Conservation (phyloP, 805 yeast species). For the Kregervanrija delftensis region DNA sequence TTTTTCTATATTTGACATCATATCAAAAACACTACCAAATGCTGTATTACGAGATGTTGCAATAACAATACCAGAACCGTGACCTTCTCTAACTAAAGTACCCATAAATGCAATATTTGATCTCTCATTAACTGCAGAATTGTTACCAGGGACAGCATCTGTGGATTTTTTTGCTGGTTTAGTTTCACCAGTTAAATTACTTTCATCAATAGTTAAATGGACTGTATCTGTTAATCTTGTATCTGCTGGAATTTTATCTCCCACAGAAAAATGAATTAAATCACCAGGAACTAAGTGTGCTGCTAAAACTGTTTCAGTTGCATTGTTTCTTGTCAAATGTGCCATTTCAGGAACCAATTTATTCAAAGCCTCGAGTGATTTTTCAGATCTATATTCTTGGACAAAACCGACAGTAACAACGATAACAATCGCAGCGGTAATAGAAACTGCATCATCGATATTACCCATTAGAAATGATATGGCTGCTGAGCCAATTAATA, state of each 20-base stretch:
- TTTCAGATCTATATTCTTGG: conserved; percentile 93
- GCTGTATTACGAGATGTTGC: conserved; percentile 89
- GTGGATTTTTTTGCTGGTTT: conserved; percentile 69
- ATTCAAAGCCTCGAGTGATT: conserved; percentile 87
- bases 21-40: conserved; percentile 88
- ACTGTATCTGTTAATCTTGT: conserved; percentile 72
- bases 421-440: conserved; percentile 83
- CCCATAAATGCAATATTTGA: conserved; percentile 91
- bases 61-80: conserved; percentile 87
- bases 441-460: conserved; percentile 90
- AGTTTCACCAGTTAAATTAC: conserved; percentile 93
- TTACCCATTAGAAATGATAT: conserved; percentile 92
- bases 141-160: conserved; percentile 32
- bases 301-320: conserved; percentile 77
- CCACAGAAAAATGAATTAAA: conserved; percentile 79
- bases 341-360: conserved; percentile 96
- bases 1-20: conserved; percentile 92
- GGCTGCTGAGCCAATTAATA: conserved; percentile 84
- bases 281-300: conserved; percentile 93
- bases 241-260: conserved; percentile 97
- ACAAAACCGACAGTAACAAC: conserved; percentile 97
- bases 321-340: conserved; percentile 77
- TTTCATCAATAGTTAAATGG: conserved; percentile 83
- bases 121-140: conserved; percentile 46
- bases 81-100: conserved; percentile 92